A percentile compares a stretch with the other conserved stretches of the same genome.
phyloP scores from a whole-genome alignment of 352 stramenopile genomes.

The Globisporangium orthogonon region DNA sequence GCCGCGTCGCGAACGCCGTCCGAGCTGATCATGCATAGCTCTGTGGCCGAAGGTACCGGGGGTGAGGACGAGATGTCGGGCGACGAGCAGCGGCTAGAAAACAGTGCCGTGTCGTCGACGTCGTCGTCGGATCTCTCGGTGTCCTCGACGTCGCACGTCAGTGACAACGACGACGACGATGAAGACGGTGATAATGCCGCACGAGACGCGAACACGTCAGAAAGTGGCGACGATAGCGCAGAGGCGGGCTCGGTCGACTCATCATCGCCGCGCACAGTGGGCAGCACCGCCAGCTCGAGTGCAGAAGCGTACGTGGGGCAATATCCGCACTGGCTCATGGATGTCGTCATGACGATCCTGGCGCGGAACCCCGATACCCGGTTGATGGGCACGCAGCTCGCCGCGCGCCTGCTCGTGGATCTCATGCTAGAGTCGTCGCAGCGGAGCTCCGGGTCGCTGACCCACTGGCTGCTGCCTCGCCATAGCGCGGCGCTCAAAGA shows the following conservation, averaged over 20 bases:
- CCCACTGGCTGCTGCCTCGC: slow-evolving; percentile 16
- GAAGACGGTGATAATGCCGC: neutral
- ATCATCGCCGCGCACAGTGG: neutral
- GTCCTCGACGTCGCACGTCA: slow-evolving; percentile 12
- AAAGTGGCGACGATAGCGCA: neutral
- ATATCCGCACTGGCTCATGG: slow-evolving; percentile 52
- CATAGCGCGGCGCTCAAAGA: slow-evolving; percentile 34
- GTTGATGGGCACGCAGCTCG: slow-evolving; percentile 51
- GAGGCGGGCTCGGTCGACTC: slow-evolving; percentile 3
- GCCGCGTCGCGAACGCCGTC: neutral
- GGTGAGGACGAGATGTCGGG: slow-evolving; percentile 9
- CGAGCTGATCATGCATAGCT: neutral
- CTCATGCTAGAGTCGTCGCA: slow-evolving; percentile 31
- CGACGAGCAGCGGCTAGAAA: slow-evolving; percentile 5
- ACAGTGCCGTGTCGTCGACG: slow-evolving; percentile 16
- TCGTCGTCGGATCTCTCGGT: slow-evolving; percentile 18
- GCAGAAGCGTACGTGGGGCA: slow-evolving; percentile 8
- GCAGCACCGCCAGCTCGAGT: neutral
- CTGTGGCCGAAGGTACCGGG: slow-evolving; percentile 10
- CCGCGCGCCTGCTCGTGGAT: slow-evolving; percentile 45
- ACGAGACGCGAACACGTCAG: neutral
- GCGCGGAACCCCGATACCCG: slow-evolving; percentile 40
- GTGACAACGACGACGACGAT: slow-evolving; percentile 4
- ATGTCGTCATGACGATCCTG: slow-evolving; percentile 35
- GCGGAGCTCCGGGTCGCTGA: slow-evolving; percentile 3